phyloP scores from a whole-genome alignment of 371 early-diverging fungal species.

The Nosema muscidifuracis region DNA sequence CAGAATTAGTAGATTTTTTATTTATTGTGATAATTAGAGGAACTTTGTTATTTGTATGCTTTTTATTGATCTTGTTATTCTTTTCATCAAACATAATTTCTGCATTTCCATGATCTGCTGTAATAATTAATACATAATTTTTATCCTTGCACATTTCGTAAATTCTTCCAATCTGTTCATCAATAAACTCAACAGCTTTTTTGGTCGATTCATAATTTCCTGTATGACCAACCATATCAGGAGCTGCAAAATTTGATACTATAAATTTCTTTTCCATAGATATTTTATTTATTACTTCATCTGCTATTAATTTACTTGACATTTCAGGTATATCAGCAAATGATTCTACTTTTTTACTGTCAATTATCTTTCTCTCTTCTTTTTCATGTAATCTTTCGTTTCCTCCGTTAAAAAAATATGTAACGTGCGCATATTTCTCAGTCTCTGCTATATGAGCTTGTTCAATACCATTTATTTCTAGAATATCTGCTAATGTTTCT shows the following conservation, averaged over 20 bases:
- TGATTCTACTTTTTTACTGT: constrained; percentile 86
- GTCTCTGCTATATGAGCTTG: constrained; percentile 93
- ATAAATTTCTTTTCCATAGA: constrained; percentile 69
- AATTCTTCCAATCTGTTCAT: constrained; percentile 81
- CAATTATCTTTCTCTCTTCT: constrained; percentile 80
- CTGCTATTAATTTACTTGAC: constrained; percentile 77
- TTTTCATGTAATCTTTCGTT: constrained; percentile 73
- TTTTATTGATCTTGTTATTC: constrained; percentile 77
- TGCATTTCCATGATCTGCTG: constrained; percentile 99
- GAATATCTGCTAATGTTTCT: constrained; percentile 90
- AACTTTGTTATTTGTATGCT: constrained; percentile 66
- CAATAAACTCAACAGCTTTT: constrained; percentile 82
- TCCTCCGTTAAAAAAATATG: constrained; percentile 99
- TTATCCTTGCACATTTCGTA: constrained; percentile 77
- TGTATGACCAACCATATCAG: constrained; percentile 92
- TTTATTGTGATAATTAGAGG: constrained; percentile 76
- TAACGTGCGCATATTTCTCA: constrained; percentile 99
- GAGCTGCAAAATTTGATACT: constrained; percentile 97
- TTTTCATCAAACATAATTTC: constrained; percentile 89
- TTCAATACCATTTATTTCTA: constrained; percentile 71
- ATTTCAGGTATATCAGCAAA: constrained; percentile 91
- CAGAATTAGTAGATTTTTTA: constrained; percentile 53
- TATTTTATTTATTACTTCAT: constrained; percentile 65
- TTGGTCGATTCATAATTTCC: constrained; percentile 85
- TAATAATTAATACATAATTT: constrained; percentile 82